Percentiles rank a stretch among this genome's conserved stretches.
phyloP scores from a whole-genome alignment of 2,329 filamentous ascomycete genomes.

The Emmonsia crescens region DNA sequence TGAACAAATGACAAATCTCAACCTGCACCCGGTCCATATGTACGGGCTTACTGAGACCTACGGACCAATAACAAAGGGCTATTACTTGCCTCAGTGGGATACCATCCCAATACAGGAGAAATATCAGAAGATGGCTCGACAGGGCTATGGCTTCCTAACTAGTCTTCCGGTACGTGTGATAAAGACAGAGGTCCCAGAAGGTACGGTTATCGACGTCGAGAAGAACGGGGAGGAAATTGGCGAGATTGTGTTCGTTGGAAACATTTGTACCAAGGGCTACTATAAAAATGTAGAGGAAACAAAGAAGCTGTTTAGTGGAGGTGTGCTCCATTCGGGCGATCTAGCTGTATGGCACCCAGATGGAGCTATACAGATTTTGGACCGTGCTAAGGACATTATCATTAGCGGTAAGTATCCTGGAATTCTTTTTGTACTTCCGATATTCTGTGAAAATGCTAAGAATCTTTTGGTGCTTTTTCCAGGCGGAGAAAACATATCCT shows the following conservation, averaged over 20 bases:
- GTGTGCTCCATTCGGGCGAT: slow-evolving; percentile 80
- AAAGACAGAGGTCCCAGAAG: slow-evolving; percentile 62
- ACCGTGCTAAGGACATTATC: slow-evolving; percentile 95
- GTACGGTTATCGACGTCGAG: slow-evolving; percentile 54
- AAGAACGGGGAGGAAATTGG: slow-evolving; percentile 66
- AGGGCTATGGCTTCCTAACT: slow-evolving; percentile 84
- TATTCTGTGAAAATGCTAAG: neutral
- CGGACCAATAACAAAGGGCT: slow-evolving; percentile 90
- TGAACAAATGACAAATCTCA: slow-evolving; percentile 79
- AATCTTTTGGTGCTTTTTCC: neutral
- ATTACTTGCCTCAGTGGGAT: slow-evolving; percentile 80
- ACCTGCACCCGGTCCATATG: slow-evolving; percentile 82
- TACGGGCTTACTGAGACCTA: slow-evolving; percentile 87
- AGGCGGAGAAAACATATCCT: slow-evolving; percentile 96
- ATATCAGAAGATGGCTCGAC: slow-evolving; percentile 81
- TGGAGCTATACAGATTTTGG: slow-evolving; percentile 81
- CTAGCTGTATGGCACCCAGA: slow-evolving; percentile 88
- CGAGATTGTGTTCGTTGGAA: slow-evolving; percentile 78
- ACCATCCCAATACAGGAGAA: slow-evolving; percentile 59
- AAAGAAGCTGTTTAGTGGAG: slow-evolving; percentile 73
- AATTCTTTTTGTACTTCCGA: neutral
- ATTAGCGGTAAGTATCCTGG: slow-evolving; percentile 59
- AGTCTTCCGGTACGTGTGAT: slow-evolving; percentile 72
- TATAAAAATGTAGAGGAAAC: slow-evolving; percentile 84
- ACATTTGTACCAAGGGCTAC: slow-evolving; percentile 86